Percentiles rank a stretch among this genome's conserved stretches.
Conservation (phyloP, 1,284 basidiomycete genomes). For the Phaffia rhodozyma region DNA sequence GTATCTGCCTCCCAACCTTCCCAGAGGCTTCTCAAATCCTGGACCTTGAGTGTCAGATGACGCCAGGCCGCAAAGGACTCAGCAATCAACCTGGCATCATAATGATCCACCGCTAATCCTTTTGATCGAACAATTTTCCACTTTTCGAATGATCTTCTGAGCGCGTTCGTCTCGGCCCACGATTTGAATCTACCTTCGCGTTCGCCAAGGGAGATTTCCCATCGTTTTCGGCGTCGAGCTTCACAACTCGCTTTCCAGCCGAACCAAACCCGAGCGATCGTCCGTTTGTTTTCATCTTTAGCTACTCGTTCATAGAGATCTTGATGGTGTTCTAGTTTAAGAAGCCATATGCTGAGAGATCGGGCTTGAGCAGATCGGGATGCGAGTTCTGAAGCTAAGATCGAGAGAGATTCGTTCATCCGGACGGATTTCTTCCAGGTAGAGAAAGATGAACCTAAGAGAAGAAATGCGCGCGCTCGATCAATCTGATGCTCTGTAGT, state of each 20-base stretch:
- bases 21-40: too few relatives aligned
- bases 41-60: too few relatives aligned
- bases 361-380: background rate
- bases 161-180: background rate
- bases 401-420: background rate
- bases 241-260: conserved; percentile 9
- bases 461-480: conserved; percentile 26
- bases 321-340: background rate
- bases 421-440: conserved; percentile 24
- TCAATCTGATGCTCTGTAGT: conserved; percentile 30
- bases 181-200: background rate
- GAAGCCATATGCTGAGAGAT: background rate
- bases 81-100: too few relatives aligned
- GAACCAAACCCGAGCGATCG: conserved; percentile 9
- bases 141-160: too few relatives aligned
- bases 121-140: too few relatives aligned
- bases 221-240: background rate
- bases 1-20: background rate
- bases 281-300: background rate
- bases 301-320: background rate
- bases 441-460: conserved; percentile 28
- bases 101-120: too few relatives aligned
- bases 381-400: background rate
- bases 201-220: background rate
- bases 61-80: too few relatives aligned